Conservation (phyloP, 2,329 filamentous ascomycete species). For the Penicillium hordei region DNA sequence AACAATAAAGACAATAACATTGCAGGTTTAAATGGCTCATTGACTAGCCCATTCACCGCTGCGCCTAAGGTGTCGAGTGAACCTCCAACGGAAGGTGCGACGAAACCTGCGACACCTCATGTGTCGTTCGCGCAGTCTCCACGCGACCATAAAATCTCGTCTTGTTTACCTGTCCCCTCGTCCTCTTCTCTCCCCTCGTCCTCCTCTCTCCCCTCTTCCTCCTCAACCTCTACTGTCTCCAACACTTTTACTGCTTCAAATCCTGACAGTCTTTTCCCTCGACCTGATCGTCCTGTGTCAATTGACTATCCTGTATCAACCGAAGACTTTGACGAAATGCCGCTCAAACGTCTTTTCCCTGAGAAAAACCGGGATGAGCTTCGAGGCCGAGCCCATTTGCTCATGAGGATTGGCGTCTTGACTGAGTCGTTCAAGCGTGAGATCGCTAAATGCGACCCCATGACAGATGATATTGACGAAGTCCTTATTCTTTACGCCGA, state of each 20-base stretch:
- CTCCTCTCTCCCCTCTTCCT: not conserved
- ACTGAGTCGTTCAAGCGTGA: constrained; percentile 38
- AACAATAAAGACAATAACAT: not conserved
- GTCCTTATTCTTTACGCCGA: constrained; percentile 41
- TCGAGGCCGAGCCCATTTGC: not conserved
- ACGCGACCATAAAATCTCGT: not conserved
- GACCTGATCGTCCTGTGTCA: not conserved
- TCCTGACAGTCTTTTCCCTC: constrained; percentile 9
- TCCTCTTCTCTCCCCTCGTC: constrained; percentile 3
- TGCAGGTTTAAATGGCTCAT: not conserved
- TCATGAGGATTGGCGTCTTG: constrained; percentile 35
- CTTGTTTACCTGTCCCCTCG: not conserved
- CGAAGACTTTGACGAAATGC: not conserved
- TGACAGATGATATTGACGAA: constrained; percentile 36
- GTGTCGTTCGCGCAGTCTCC: not conserved
- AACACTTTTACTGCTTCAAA: constrained; percentile 7
- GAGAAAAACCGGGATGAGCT: not conserved
- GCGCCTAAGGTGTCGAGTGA: not conserved
- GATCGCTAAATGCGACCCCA: constrained; percentile 33
- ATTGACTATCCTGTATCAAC: not conserved
- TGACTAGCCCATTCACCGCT: not conserved
- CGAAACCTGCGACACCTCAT: not conserved
- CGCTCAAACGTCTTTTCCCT: not conserved
- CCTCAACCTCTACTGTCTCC: constrained; percentile 3
- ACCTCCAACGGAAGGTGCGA: not conserved